A percentile compares a stretch with the other conserved stretches of the same genome.
Evolutionary conservation across 2,329 filamentous ascomycete genomes (phyloP).

Genomic region (Thermoascus crustaceus): DNA sequence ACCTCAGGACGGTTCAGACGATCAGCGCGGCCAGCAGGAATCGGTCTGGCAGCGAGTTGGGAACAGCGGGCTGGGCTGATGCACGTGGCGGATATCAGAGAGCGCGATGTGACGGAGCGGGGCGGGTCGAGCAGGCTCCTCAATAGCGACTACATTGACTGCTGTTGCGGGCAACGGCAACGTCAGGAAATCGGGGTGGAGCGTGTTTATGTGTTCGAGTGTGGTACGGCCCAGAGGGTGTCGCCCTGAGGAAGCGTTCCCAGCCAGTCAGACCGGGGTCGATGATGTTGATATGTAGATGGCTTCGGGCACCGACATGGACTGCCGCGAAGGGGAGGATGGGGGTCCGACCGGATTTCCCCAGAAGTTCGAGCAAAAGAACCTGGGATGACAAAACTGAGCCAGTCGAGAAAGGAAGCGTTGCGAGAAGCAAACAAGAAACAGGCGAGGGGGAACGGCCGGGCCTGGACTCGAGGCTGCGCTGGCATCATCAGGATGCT

Average conservation of each 20-base stretch:
- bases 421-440: too few species aligned
- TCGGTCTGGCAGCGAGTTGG: background rate
- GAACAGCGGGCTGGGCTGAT: background rate
- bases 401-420: background rate
- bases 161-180: background rate
- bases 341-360: too few species aligned
- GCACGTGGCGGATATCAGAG: constrained; percentile 1
- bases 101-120: background rate
- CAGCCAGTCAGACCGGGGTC: constrained; percentile 6
- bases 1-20: background rate
- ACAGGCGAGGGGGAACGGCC: too few species aligned
- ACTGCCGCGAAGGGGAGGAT: too few species aligned
- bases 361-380: background rate
- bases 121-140: constrained; percentile 13
- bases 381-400: background rate
- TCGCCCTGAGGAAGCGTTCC: constrained; percentile 2
- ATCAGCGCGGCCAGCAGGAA: constrained; percentile 1
- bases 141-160: constrained; percentile 23
- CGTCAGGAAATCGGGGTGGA: too few species aligned
- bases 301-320: too few species aligned
- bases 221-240: constrained; percentile 2
- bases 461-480: too few species aligned
- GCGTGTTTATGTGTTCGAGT: background rate
- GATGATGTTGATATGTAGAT: constrained; percentile 9
- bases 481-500: background rate